Base-by-base conservation (phyloP, 2,329 filamentous ascomycete genomes). In the Cylindrodendrum hubeiense region DNA sequence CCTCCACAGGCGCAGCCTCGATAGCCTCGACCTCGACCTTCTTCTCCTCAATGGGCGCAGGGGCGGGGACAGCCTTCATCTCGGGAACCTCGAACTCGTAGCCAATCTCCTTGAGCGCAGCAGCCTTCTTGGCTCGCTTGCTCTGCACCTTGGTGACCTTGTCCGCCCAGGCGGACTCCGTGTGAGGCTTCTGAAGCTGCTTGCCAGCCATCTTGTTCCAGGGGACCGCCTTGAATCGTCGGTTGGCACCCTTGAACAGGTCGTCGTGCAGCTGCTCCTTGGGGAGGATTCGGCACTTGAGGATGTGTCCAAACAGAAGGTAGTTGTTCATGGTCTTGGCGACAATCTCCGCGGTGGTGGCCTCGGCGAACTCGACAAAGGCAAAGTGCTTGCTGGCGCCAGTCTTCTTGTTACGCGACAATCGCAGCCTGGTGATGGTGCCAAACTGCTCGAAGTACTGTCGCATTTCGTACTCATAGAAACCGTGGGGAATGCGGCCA, bases 321-420 rank as follows among this genome's bases (percentile, higher is more conserved):
- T 99, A 99, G 82, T 95, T 97, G 85, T 98, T 90, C 96, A 99
- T 99, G 22, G 96, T 97, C 82, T 94, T 93, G 53, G 93, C 91
- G 30, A 97, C 95, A 72, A 98, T 94, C 74, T 93, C 91, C 41
- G 96, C 95, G n/a, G 87, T 88, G 69, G 81, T 82, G 52, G 94
- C 93, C 62, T 94, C 91, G 34, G 86, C 83, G 76, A 99, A 99
- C 81, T 99, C 94, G 76, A 99, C 87, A 80, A 98, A 99, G 33
- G 94, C 96, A 77, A 92, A 97, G 84, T 98, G 96, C 84, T 96
- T 97, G 78, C 92, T 94, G 63, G 90, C 89, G 60, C 96, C 96
- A 1, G 95, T 98, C 79, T 92, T 92, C 81, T 93, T 94, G 86
- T 97, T 98, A 74, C 96, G 91, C 28, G 94, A 96, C 47, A 99